Percentiles rank a stretch among this genome's conserved stretches.
These are phyloP conservation scores for Gaertneriomyces semiglobifer DNA, from an alignment of 192 early-diverging fungal genomes.

Conservation along the genomic window DNA sequence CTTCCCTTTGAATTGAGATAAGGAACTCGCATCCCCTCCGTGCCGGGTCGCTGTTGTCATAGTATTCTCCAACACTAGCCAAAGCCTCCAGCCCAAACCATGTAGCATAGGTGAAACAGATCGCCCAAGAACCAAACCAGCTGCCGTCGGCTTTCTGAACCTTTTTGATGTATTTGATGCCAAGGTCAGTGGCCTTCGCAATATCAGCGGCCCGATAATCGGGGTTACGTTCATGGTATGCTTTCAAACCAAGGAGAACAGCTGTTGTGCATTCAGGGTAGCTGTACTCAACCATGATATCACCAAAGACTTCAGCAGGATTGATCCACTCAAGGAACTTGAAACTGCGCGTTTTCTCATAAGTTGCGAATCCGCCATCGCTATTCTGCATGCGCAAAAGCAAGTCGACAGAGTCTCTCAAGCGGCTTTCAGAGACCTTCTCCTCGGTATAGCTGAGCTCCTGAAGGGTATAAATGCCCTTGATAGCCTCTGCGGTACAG, in stretches of 20 bases:
- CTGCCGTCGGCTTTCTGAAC: constrained; percentile 77
- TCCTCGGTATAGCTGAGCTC: constrained; percentile 42
- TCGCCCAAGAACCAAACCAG: constrained; percentile 96
- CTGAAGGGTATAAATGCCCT: constrained; percentile 73
- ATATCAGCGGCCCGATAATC: constrained; percentile 80
- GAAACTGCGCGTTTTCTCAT: constrained; percentile 81
- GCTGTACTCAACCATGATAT: constrained; percentile 93
- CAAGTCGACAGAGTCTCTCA: constrained; percentile 84
- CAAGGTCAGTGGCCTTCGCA: constrained; percentile 51
- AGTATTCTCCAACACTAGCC: constrained; percentile 75
- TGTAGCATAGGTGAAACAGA: constrained; percentile 95
- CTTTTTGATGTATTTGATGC: constrained; percentile 70
- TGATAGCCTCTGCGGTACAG: constrained; percentile 90
- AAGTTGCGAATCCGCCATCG: constrained; percentile 89
- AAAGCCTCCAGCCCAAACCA: constrained; percentile 89
- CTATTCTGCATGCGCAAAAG: constrained; percentile 89
- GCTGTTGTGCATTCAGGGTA: constrained; percentile 98
- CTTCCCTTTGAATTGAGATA: constrained; percentile 76
- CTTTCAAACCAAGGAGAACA: constrained; percentile 77
- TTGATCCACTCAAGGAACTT: constrained; percentile 82
- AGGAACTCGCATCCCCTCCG: constrained; percentile 85
- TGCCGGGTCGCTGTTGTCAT: constrained; percentile 66
- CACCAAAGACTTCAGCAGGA: constrained; percentile 93
- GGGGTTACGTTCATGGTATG: constrained; percentile 73
- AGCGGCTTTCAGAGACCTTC: constrained; percentile 65